phyloP scores from a whole-genome alignment of 2,329 filamentous ascomycete species.

The Fusarium coicis region DNA sequence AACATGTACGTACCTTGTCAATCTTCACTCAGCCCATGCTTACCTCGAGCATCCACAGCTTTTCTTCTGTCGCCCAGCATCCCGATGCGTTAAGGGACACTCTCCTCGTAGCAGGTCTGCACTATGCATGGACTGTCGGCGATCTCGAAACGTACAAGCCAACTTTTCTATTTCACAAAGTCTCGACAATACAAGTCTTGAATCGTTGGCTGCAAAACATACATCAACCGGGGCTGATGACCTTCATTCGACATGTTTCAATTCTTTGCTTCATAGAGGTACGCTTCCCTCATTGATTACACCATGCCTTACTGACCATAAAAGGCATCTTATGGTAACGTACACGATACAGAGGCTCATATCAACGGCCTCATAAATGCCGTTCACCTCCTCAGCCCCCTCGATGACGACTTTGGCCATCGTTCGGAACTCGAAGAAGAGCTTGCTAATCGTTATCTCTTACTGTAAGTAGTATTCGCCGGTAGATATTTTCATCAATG shows the following conservation, averaged over 20 bases:
- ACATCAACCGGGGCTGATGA: conserved; percentile 15
- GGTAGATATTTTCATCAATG: too few relatives aligned
- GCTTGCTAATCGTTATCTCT: conserved; percentile 35
- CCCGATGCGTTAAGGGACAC: conserved; percentile 37
- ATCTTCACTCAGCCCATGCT: accelerated
- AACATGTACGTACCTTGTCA: background rate
- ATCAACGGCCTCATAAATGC: conserved; percentile 31
- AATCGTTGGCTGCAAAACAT: conserved; percentile 31
- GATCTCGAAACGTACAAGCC: conserved; percentile 30
- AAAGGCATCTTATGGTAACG: conserved; percentile 32
- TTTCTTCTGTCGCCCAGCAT: conserved; percentile 27
- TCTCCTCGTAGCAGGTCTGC: conserved; percentile 29
- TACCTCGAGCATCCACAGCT: background rate
- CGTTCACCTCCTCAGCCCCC: conserved; percentile 28
- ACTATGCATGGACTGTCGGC: conserved; percentile 39
- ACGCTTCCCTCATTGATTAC: background rate
- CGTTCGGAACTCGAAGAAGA: conserved; percentile 22
- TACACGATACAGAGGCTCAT: conserved; percentile 34
- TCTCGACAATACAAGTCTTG: conserved; percentile 26
- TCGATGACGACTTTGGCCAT: background rate
- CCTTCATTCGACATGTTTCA: conserved; percentile 34
- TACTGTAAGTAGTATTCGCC: conserved; percentile 17
- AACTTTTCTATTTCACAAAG: conserved; percentile 39
- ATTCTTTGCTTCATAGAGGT: conserved; percentile 37
- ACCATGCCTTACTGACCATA: background rate